Base-by-base conservation (phyloP, 2,329 filamentous ascomycete genomes). In the Colletotrichum musicola region DNA sequence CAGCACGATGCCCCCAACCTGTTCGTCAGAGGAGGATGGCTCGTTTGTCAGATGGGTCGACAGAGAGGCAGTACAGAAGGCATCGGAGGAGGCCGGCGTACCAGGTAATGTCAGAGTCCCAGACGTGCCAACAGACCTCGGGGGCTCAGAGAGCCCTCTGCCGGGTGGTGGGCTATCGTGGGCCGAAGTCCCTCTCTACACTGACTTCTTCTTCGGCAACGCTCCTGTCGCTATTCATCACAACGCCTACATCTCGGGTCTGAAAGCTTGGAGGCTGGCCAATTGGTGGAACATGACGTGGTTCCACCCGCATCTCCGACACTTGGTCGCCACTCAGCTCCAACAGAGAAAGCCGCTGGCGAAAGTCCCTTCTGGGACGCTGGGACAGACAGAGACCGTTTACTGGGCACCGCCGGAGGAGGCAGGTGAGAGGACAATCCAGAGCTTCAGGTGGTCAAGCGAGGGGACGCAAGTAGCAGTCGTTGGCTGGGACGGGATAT, bases 221-320 rank as follows among this genome's bases (percentile, higher is more conserved):
- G 75, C 76, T 1, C 78, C 79, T 27, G 75, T 80, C 16, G 79
- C 76, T 12, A 79, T 81, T 55, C 78, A 81, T 60, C 79, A 80
- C 65, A 78, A 80, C 71, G 77, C 78, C n/a, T 78, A 78, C 72
- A 66, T 77, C 38, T 68, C 73, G 12, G 75, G 75, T 9, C 73
- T 78, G 54, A 80, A 80, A 66, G 58, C 73, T 3, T 75, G 71
- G 63, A 73, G 78, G 4, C 62, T 80, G 4, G 73, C 73, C 58
- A 56, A 78, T 25, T 81, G 78, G 78, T 81, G 79, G 79, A 71
- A 71, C 60, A 75, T 71, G 62, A 80, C 76, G 75, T 81, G 79
- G 79, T 81, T 77, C 70, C 72, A 78, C 63, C 73, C 75, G 0
- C 71, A 73, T 10, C 72, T 81, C 20, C 76, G 79, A 13, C 72